Evolutionary conservation across 257 asterid genomes (phyloP), one percentile per base, ranked within the genome.

Genomic region (Solanum appendiculatum): DNA sequence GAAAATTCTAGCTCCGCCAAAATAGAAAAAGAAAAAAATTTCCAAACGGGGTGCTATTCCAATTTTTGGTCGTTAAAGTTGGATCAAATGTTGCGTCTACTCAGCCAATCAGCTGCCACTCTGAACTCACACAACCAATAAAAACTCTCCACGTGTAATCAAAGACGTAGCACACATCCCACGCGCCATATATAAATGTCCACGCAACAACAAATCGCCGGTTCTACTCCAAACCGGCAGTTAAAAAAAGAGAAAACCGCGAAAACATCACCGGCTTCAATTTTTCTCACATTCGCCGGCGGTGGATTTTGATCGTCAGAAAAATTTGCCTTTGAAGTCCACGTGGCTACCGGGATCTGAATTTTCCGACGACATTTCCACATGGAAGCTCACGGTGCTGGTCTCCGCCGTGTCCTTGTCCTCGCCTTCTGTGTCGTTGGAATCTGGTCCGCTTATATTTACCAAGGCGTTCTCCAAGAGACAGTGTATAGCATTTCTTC

Each of bases 391-490:
- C 94, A 93, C 88, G 91, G 91, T 84, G 83, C 93, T 91, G 98
- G 98, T 31, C 90, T 96, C 93, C 92, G 92, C 90, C 99, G 99
- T 86, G 93, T 96, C 10, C 87, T 96, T 77, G 90, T 97, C 85
- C 92, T 97, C 44, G 90, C 95, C 15, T 92, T 95, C 42, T 97
- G 99, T 84, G 98, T 97, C 82, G 93, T 95, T 85, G 99, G 99
- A 66, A 97, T 97, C 91, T 96, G 99, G 99, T 86, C 98, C 54
- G 99, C 99, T 39, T 97, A 96, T 87, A 97, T 97, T 46, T 97
- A 94, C 80, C 99, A 97, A 90, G 99, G 99, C 89, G 92, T 96
- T 87, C 98, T 97, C 34, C 99, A 97, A 85, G 99, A 97, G 95
- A 92, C 98, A 11, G 89, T 95, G 99, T 96, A 90, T 48, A 85